Evolutionary conservation across 768 basidiomycete species (phyloP).

Genomic region (Psilocybe azurescens): DNA sequence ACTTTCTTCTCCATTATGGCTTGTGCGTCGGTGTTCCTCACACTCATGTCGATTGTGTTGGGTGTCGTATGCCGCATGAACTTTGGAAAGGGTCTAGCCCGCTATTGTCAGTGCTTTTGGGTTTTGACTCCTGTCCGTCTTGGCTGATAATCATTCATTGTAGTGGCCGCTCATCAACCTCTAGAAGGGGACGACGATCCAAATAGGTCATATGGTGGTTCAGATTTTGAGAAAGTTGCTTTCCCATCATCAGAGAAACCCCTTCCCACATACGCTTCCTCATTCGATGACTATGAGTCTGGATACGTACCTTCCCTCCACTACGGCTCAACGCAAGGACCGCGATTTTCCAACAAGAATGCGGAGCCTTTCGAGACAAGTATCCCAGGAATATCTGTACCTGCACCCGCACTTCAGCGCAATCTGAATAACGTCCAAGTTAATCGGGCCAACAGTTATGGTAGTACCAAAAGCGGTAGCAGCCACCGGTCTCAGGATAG

Average conservation of each 20-base stretch:
- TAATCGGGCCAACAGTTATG: conserved; percentile 35
- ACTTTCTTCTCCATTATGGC: conserved; percentile 73
- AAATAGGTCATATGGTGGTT: conserved; percentile 36
- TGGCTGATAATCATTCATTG: conserved; percentile 9
- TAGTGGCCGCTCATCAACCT: conserved; percentile 63
- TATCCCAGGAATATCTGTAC: conserved; percentile 31
- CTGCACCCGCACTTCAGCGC: conserved; percentile 40
- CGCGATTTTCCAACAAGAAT: conserved; percentile 51
- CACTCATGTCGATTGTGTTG: conserved; percentile 57
- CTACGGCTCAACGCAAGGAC: conserved; percentile 40
- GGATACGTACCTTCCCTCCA: conserved; percentile 19
- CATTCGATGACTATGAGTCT: conserved; percentile 35
- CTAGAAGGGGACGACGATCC: conserved; percentile 34
- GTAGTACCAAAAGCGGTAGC: conserved; percentile 46
- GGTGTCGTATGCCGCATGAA: conserved; percentile 74
- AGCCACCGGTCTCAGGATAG: conserved; percentile 33
- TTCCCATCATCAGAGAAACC: conserved; percentile 61
- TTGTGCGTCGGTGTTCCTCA: conserved; percentile 60
- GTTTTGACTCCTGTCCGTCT: not conserved
- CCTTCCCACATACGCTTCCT: conserved; percentile 58
- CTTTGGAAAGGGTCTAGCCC: conserved; percentile 76
- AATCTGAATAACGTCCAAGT: conserved; percentile 38
- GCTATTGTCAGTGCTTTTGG: conserved; percentile 56
- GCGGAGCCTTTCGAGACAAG: conserved; percentile 45
- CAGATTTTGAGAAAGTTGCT: conserved; percentile 60